Evolutionary conservation across 1,139 yeast genomes (phyloP).

Genomic region (Blastobotrys apis): DNA sequence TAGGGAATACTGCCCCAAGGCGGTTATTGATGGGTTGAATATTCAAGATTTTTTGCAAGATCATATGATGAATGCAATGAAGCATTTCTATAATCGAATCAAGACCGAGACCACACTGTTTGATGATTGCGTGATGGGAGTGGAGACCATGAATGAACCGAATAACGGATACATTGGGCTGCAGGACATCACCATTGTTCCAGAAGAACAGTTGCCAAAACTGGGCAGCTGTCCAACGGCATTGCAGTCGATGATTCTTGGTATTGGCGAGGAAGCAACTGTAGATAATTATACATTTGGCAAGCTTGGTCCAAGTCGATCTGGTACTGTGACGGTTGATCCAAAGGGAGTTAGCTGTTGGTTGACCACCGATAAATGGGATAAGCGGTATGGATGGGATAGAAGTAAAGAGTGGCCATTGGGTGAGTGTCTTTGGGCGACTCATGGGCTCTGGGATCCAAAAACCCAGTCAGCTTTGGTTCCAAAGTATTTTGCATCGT

Average conservation of each 20-base stretch:
- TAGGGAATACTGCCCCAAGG: constrained; percentile 59
- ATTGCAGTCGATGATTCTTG: constrained; percentile 43
- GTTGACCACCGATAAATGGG: constrained; percentile 48
- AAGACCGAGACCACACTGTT: constrained; percentile 53
- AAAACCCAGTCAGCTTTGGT: constrained; percentile 37
- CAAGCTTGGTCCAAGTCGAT: constrained; percentile 67
- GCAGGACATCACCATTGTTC: constrained; percentile 30
- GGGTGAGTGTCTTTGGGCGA: constrained; percentile 72
- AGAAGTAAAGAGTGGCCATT: constrained; percentile 59
- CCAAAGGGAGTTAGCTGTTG: constrained; percentile 68
- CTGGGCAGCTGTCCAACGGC: constrained; percentile 35
- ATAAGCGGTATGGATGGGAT: constrained; percentile 60
- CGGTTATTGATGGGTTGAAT: constrained; percentile 59
- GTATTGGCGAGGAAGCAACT: constrained; percentile 64
- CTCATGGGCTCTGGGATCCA: constrained; percentile 69
- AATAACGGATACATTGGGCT: constrained; percentile 32
- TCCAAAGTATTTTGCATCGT: constrained; percentile 43
- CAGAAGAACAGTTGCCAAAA: constrained; percentile 32
- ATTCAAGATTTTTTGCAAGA: constrained; percentile 71
- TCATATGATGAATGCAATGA: constrained; percentile 52
- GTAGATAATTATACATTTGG: constrained; percentile 66
- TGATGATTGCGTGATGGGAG: constrained; percentile 52
- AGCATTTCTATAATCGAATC: constrained; percentile 50
- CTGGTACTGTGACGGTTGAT: constrained; percentile 53
- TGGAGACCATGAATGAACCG: constrained; percentile 83